Evolutionary conservation across 148 eudicot species (phyloP).

Genomic region (Silene latifolia): DNA sequence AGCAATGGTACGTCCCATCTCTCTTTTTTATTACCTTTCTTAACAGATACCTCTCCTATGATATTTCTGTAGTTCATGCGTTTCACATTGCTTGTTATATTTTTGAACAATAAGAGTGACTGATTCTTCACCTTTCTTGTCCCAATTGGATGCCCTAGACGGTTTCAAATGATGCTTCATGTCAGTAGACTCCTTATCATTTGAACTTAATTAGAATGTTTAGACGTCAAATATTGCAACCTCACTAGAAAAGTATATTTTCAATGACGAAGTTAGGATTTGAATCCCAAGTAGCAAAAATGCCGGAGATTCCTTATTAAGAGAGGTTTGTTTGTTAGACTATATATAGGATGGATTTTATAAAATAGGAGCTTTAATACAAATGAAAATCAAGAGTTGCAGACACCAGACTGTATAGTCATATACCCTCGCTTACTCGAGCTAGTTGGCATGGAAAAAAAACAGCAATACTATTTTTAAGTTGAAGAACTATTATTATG

Average conservation of each 20-base stretch:
- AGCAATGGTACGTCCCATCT: conserved; percentile 28
- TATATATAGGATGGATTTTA: background rate
- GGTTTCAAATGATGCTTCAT: too few species aligned
- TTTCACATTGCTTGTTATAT: conserved; percentile 17
- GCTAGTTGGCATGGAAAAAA: background rate
- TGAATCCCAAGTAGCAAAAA: background rate
- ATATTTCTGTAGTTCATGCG: conserved; percentile 18
- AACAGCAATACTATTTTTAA: background rate
- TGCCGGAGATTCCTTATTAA: background rate
- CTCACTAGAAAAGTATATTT: background rate
- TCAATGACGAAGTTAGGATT: background rate
- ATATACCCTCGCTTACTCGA: background rate
- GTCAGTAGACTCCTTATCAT: too few species aligned
- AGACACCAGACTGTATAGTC: too few species aligned
- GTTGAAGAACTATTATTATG: background rate
- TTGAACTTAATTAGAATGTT: too few species aligned
- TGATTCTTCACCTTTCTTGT: too few species aligned
- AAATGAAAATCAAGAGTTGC: background rate
- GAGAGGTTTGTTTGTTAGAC: background rate
- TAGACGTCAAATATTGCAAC: too few species aligned
- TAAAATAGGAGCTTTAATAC: background rate
- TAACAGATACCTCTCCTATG: conserved; percentile 15
- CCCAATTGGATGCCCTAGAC: too few species aligned
- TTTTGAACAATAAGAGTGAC: too few species aligned
- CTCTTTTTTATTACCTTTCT: conserved; percentile 17